Base-by-base conservation (phyloP, 805 yeast species). In the Cyberlindnera euphorbiae region DNA sequence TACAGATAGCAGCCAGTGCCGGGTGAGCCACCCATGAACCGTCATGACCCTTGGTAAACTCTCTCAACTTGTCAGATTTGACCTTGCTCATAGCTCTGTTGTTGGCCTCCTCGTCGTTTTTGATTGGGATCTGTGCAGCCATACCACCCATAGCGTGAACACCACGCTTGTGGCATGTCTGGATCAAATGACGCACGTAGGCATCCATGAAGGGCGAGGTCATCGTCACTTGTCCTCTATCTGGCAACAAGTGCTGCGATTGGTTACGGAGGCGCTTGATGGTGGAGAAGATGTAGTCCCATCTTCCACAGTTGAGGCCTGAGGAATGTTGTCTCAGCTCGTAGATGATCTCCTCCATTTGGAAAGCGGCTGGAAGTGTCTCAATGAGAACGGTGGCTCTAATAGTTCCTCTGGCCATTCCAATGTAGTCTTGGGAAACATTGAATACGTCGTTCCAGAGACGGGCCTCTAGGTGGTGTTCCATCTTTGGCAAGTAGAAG, bases 1-100 rank as follows among this genome's bases (percentile, higher is more conserved):
- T 71, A 28, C 86, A 88, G 45, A 82, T 74, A 13, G 80, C 72
- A 17, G 83, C 84, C 58, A 83, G 68, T 15, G 88, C 89, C 13
- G 94, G 94, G 54, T 83, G 93, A 12, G 90, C 90, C 56, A 83
- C 83, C 94, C 94, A 83, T 41, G 90, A 81, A 34, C 93, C 88
- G 65, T 83, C 94, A 62, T 85, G 87, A 32, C 93, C 93, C 37
- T 82, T 80, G 33, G 67, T 62, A 32, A 82, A 82, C 62, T 83
- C 94, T 50, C 93, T 67, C 47, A 79, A 69, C 63, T 83, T 83
- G 62, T 83, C 94, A 58, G 70, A 74, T 46, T 75, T 71, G 36
- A 83, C 93, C 47, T 80, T 81, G 32, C 71, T 76, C 78, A 83
- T 73, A 8, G 89, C 90, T 32, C 66, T 63, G 31, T 67, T 66